Evolutionary conservation across 2,329 filamentous ascomycete genomes (phyloP).

Genomic region (Fusarium domesticum): DNA sequence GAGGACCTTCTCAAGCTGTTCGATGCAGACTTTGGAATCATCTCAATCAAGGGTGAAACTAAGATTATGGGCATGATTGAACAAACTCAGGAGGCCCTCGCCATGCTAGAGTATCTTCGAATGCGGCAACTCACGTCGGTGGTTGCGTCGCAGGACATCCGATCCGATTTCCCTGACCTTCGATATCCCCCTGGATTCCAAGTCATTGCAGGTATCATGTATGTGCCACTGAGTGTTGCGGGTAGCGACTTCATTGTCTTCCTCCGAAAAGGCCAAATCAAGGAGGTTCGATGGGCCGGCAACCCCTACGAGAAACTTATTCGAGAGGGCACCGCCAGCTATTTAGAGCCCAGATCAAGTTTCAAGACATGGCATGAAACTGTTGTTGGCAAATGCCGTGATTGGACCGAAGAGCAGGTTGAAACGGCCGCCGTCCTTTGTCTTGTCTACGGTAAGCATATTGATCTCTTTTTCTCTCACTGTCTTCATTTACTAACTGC

Average conservation of each 20-base stretch:
- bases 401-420: constrained; percentile 86
- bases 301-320: constrained; percentile 81
- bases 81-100: constrained; percentile 77
- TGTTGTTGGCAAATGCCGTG: constrained; percentile 75
- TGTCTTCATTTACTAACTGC: neutral
- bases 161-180: constrained; percentile 75
- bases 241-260: constrained; percentile 88
- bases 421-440: constrained; percentile 87
- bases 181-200: constrained; percentile 76
- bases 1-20: constrained; percentile 82
- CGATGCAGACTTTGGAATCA: constrained; percentile 79
- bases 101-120: constrained; percentile 79
- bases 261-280: constrained; percentile 73
- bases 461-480: neutral
- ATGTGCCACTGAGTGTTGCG: constrained; percentile 73
- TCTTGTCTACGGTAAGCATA: constrained; percentile 70
- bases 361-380: constrained; percentile 82
- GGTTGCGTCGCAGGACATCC: constrained; percentile 72
- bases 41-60: constrained; percentile 84
- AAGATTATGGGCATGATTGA: constrained; percentile 76
- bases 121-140: constrained; percentile 73
- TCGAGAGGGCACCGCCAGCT: constrained; percentile 68
- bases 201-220: constrained; percentile 71
- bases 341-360: constrained; percentile 73
- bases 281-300: constrained; percentile 79